Evolutionary conservation across 2,329 filamentous ascomycete genomes (phyloP).

Genomic region (Waltergamsia citrina): DNA sequence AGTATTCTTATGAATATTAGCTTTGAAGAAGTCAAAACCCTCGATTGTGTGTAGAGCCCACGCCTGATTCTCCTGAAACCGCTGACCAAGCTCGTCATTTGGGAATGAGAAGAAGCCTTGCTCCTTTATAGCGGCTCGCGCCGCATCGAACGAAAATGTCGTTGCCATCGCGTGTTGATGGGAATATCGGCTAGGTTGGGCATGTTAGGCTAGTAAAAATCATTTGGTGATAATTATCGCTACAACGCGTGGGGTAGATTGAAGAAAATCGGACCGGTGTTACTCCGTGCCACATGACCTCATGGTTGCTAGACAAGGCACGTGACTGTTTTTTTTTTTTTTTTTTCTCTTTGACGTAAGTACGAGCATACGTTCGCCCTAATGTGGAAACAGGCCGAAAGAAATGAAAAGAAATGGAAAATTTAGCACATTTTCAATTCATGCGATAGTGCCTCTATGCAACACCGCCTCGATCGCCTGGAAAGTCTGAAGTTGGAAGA

Average conservation of each 20-base stretch:
- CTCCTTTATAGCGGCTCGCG: neutral
- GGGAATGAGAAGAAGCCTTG: neutral
- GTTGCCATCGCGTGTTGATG: neutral
- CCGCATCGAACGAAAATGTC: neutral
- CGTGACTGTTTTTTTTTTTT: no score
- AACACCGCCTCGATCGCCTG: neutral
- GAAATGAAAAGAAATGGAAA: no score
- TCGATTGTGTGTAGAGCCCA: neutral
- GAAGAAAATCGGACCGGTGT: neutral
- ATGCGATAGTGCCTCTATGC: neutral
- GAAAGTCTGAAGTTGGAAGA: neutral
- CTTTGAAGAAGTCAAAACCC: neutral
- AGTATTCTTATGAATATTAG: neutral
- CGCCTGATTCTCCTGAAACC: neutral
- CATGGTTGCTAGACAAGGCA: no score
- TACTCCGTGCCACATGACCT: no score
- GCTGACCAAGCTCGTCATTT: neutral
- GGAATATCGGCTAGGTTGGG: neutral
- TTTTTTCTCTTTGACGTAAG: no score
- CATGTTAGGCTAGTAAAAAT: neutral
- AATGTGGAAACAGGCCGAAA: no score
- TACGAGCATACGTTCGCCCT: no score
- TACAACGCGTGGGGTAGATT: neutral
- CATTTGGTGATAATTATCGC: neutral
- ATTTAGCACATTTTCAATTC: neutral